phyloP scores from a whole-genome alignment of 2,329 filamentous ascomycete genomes.

The Calonectria pseudoreteaudii region DNA sequence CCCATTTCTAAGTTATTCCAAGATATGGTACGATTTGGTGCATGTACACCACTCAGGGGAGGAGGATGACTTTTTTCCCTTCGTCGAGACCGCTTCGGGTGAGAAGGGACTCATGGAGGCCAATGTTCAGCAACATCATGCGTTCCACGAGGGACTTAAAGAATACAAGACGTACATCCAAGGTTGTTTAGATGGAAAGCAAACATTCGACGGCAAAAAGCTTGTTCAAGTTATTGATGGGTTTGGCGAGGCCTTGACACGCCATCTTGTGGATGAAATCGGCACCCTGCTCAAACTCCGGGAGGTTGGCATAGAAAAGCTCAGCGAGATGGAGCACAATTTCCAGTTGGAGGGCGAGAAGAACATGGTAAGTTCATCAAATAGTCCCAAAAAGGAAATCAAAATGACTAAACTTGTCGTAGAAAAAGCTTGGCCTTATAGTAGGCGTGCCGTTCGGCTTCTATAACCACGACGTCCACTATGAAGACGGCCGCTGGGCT shows the following conservation, averaged over 20 bases:
- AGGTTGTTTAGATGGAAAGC: neutral
- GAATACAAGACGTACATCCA: constrained; percentile 17
- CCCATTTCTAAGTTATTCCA: constrained; percentile 44
- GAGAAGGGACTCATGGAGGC: constrained; percentile 49
- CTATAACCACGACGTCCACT: constrained; percentile 13
- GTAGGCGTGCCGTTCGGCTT: constrained; percentile 8
- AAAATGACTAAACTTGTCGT: neutral
- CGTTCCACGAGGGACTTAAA: constrained; percentile 47
- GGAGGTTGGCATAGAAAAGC: neutral
- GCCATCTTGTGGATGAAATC: constrained; percentile 15
- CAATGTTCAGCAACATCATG: constrained; percentile 53
- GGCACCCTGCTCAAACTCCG: constrained; percentile 3
- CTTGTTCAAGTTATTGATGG: constrained; percentile 4
- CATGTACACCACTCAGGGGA: constrained; percentile 52
- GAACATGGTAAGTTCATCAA: neutral
- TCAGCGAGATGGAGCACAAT: neutral
- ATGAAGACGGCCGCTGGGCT: constrained; percentile 5
- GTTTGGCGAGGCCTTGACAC: constrained; percentile 7
- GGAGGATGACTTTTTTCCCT: constrained; percentile 50
- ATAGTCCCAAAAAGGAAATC: neutral
- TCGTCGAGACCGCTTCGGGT: constrained; percentile 46
- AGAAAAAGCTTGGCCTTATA: constrained; percentile 9
- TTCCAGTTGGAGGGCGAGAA: constrained; percentile 10
- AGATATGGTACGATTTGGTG: constrained; percentile 42
- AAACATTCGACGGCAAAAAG: constrained; percentile 1